Percentiles rank a stretch among this genome's conserved stretches.
Conservation (phyloP, 2,329 filamentous ascomycete genomes). For the Fusarium sarcochroum region DNA sequence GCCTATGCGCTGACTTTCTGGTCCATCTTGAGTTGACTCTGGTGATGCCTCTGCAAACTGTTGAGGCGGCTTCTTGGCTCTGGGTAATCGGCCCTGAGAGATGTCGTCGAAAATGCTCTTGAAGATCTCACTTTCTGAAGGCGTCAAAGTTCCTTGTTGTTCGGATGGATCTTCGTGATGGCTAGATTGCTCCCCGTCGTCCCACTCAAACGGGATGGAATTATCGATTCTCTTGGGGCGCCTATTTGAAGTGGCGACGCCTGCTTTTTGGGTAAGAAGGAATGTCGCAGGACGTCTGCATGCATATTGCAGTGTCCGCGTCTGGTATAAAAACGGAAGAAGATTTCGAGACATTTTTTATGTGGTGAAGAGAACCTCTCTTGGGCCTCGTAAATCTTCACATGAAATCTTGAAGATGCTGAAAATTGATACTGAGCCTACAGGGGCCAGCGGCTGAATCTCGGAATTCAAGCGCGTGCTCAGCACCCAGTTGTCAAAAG, state of each 20-base stretch:
- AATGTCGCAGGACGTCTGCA: constrained; percentile 47
- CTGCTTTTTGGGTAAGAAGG: constrained; percentile 39
- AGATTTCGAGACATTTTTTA: constrained; percentile 63
- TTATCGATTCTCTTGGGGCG: constrained; percentile 47
- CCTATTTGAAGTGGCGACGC: constrained; percentile 32
- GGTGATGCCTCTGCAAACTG: constrained; percentile 6
- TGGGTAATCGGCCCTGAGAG: constrained; percentile 53
- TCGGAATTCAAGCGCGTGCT: constrained; percentile 35
- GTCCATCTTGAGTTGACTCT: not conserved
- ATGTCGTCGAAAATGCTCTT: constrained; percentile 68
- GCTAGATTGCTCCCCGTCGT: constrained; percentile 58
- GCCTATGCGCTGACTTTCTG: constrained; percentile 22
- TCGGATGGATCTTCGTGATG: constrained; percentile 34
- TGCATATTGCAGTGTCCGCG: constrained; percentile 66
- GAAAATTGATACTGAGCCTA: constrained; percentile 36
- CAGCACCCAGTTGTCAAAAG: no score
- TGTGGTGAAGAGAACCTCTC: not conserved
- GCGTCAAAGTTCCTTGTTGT: constrained; percentile 67
- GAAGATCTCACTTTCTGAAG: constrained; percentile 70
- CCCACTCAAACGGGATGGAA: constrained; percentile 68
- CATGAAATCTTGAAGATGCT: constrained; percentile 21
- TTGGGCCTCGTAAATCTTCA: constrained; percentile 4
- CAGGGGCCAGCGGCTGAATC: constrained; percentile 31
- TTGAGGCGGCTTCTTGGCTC: constrained; percentile 44
- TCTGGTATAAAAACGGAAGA: constrained; percentile 80